Percentiles rank a stretch among this genome's conserved stretches.
These are phyloP conservation scores for Mucor sp. DNA, from an alignment of 371 early-diverging fungal genomes.

Conservation along the genomic window DNA sequence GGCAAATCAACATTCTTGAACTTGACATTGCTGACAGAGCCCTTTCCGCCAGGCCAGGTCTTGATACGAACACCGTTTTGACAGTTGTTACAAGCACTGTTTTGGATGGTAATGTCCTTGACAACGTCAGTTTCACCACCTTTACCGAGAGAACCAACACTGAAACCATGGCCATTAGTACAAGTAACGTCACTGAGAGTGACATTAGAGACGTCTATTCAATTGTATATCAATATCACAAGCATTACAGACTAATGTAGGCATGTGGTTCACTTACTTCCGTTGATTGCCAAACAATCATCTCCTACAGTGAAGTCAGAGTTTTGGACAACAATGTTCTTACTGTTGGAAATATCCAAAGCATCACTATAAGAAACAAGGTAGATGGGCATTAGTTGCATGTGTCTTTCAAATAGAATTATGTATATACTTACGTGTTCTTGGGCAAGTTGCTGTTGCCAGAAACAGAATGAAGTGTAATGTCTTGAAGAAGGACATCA, in stretches of 20 bases:
- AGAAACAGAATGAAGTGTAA: constrained; percentile 33
- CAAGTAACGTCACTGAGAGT: constrained; percentile 28
- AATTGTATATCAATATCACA: background rate
- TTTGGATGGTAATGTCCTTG: constrained; percentile 20
- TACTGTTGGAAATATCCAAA: constrained; percentile 34
- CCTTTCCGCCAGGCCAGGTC: constrained; percentile 42
- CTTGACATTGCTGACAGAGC: constrained; percentile 28
- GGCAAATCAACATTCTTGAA: constrained; percentile 22
- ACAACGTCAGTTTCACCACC: constrained; percentile 29
- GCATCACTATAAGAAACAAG: constrained; percentile 19
- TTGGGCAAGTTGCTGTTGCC: constrained; percentile 19
- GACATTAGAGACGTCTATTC: constrained; percentile 23
- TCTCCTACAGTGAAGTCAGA: constrained; percentile 30
- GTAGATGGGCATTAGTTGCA: background rate
- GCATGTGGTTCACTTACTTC: constrained; percentile 6
- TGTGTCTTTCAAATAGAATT: background rate
- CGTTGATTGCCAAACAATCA: constrained; percentile 39
- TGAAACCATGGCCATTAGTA: constrained; percentile 37
- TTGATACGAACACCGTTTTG: constrained; percentile 45
- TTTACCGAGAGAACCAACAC: constrained; percentile 41
- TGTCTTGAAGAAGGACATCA: constrained; percentile 25
- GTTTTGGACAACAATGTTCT: constrained; percentile 22
- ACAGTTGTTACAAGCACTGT: constrained; percentile 33
- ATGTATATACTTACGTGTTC: constrained; percentile 17
- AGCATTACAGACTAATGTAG: background rate